phyloP scores from a whole-genome alignment of 1,284 basidiomycete genomes.

The Irpex sp. region DNA sequence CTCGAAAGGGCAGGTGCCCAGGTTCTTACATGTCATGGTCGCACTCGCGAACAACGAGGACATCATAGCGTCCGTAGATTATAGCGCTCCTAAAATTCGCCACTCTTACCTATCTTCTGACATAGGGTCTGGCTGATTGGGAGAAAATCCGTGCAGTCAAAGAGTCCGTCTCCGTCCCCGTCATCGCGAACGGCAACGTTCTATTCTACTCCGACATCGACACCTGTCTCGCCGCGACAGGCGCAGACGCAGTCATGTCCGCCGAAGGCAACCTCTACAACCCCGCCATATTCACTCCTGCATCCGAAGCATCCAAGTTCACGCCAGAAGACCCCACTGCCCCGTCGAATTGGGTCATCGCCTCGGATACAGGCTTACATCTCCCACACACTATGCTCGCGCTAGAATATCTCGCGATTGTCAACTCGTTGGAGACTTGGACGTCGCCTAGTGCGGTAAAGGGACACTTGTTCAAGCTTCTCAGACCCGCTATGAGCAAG shows the following conservation, averaged over 20 bases:
- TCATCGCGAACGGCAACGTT: slow-evolving; percentile 98
- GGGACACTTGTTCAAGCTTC: slow-evolving; percentile 89
- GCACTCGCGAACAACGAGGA: slow-evolving; percentile 88
- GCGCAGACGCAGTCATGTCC: slow-evolving; percentile 90
- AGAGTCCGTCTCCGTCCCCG: slow-evolving; percentile 82
- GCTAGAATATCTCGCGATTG: slow-evolving; percentile 84
- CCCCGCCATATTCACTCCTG: slow-evolving; percentile 67
- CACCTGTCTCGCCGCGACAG: slow-evolving; percentile 74
- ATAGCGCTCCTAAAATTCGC: slow-evolving; percentile 10
- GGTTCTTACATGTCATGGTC: slow-evolving; percentile 91
- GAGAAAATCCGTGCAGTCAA: slow-evolving; percentile 32
- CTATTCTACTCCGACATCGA: slow-evolving; percentile 80
- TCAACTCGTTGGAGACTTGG: slow-evolving; percentile 63
- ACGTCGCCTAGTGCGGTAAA: slow-evolving; percentile 80
- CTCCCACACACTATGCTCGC: slow-evolving; percentile 66
- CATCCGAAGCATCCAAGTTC: slow-evolving; percentile 8
- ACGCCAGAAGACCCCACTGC: slow-evolving; percentile 7
- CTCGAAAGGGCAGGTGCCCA: slow-evolving; percentile 93
- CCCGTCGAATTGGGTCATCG: slow-evolving; percentile 24
- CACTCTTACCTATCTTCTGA: background rate
- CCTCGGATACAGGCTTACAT: slow-evolving; percentile 41
- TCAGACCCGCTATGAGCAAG: slow-evolving; percentile 70
- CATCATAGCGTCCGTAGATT: slow-evolving; percentile 52
- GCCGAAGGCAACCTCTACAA: slow-evolving; percentile 97
- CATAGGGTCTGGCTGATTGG: slow-evolving; percentile 42